Base-by-base conservation (phyloP, 1,139 yeast genomes). In the Sugiyamaella paludigena region DNA sequence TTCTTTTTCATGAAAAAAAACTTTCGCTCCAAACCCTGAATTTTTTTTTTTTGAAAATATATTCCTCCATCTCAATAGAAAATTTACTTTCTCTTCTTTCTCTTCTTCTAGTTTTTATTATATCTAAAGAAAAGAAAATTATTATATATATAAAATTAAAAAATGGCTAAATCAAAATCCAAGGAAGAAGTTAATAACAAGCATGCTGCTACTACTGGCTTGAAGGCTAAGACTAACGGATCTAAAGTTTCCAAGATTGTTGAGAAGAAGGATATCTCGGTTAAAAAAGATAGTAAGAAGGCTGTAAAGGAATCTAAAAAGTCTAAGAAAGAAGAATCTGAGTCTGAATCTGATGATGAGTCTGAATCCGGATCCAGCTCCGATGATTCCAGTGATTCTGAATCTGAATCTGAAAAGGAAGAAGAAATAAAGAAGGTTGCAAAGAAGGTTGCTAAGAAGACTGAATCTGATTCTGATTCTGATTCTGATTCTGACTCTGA, bases 381-480 rank as follows among this genome's bases (percentile, higher is more conserved):
- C 31, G 58, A 52, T 47, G 64, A 71, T 40, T 68, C 61, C 53
- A 43, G 49, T 35, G 71, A 66, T 41, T 54, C 63, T 42, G 59
- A 56, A 41, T 66, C 71, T 41, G 64, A 57, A 41, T 65, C 69
- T 33, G 70, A 64, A 47, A 62, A 71, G 27, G 53, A 53, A 34
- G 47, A 71, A 19, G 53, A 53, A 34, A 45, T 52, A 16, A 32
- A 34, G 27, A 30, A 37, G 37, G 36, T 15, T 30, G 45, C 41
- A 45, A 54, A 49, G 47, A 50, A 72, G 48, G 68, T 61, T 50
- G 67, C 69, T 60, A 54, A 63, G 47, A 62, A 59, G 33, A 35
- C 33, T 29, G 33, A 47, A 56, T 50, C 59, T 43, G 58, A 55
- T 35, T 50, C 62, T 31, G 56, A 52, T 24, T 51, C 60, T 34